These are phyloP conservation scores for Daldinia eschscholtzii DNA, from an alignment of 2,329 filamentous ascomycete species.

Conservation along the genomic window DNA sequence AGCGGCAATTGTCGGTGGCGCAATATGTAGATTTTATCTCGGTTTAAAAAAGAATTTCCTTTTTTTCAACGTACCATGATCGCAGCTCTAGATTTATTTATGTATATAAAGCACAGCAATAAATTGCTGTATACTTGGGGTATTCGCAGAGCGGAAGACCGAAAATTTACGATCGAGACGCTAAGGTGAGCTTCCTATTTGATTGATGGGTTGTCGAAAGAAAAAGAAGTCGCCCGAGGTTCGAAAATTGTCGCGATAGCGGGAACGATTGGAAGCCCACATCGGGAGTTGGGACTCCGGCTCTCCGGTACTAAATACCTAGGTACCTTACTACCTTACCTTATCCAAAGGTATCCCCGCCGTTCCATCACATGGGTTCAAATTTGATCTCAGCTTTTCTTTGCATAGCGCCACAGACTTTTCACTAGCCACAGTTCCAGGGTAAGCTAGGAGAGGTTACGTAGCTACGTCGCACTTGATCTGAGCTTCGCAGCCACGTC, in stretches of 20 bases:
- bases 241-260: conserved; percentile 46
- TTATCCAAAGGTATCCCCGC: background rate
- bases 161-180: conserved; percentile 9
- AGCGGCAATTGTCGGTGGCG: conserved; percentile 26
- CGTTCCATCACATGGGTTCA: background rate
- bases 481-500: conserved; percentile 36
- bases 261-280: conserved; percentile 30
- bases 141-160: conserved; percentile 4
- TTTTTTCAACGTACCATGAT: conserved; percentile 35
- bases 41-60: background rate
- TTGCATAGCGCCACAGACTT: conserved; percentile 7
- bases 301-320: conserved; percentile 22
- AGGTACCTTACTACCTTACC: no score
- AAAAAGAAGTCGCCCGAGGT: conserved; percentile 29
- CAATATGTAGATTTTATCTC: conserved; percentile 13
- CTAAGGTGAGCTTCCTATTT: conserved; percentile 5
- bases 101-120: conserved; percentile 3
- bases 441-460: conserved; percentile 34
- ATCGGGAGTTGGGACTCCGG: conserved; percentile 24
- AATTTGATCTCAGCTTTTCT: background rate
- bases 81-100: background rate
- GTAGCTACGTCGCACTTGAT: conserved; percentile 34
- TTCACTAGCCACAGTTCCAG: conserved; percentile 11
- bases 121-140: conserved; percentile 1
- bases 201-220: background rate